phyloP scores from a whole-genome alignment of 108 stramenopile species.

The Nannochloropsis granulata region DNA sequence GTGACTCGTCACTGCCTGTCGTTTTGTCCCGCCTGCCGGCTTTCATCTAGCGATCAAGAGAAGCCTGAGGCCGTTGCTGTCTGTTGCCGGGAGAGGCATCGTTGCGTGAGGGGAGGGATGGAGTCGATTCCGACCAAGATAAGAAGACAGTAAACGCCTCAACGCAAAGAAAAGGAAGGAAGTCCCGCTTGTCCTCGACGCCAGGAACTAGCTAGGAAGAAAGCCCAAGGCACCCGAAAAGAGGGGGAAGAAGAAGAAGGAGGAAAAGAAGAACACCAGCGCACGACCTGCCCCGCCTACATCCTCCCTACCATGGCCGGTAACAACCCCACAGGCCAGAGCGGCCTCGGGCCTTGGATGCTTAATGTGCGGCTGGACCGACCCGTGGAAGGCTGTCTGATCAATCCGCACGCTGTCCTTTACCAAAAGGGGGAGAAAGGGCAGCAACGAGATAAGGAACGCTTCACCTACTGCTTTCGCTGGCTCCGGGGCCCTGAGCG shows the following conservation, averaged over 20 bases:
- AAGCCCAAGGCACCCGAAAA: background rate
- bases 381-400: conserved; percentile 19
- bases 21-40: too few species aligned
- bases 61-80: background rate
- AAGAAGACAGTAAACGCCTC: background rate
- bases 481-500: conserved; percentile 26
- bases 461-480: background rate
- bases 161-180: background rate
- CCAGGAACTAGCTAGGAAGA: background rate
- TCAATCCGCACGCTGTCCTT: background rate
- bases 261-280: background rate
- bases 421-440: background rate
- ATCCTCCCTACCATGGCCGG: background rate
- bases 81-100: background rate
- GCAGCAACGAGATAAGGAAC: conserved; percentile 6
- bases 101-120: background rate
- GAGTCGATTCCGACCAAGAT: background rate
- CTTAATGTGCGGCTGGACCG: conserved; percentile 12
- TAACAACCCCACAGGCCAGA: background rate
- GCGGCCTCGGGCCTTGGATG: background rate
- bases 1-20: too few species aligned
- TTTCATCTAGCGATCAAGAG: too few species aligned
- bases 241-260: background rate
- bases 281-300: background rate
- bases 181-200: background rate